Conservation (phyloP, 1,139 yeast species). For the Tardiomyces blankii region DNA sequence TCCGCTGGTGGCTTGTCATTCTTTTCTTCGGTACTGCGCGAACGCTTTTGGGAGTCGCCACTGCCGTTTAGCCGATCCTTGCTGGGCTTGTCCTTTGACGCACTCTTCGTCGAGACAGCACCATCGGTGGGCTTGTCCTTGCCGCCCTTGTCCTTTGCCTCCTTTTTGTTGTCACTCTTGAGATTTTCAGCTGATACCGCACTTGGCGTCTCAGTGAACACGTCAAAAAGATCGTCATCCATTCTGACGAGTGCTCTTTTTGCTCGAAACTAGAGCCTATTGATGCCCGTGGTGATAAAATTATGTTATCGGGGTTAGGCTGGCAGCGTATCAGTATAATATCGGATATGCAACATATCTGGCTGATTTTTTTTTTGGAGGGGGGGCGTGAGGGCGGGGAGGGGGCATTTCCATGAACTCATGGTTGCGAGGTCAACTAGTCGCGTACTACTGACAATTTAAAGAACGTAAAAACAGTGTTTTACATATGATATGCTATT, state of each 20-base stretch:
- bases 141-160: slow-evolving; percentile 1
- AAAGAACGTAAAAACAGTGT: too few relatives aligned
- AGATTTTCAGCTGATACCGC: slow-evolving; percentile 1
- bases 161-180: neutral
- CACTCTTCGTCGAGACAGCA: neutral
- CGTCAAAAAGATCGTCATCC: slow-evolving; percentile 15
- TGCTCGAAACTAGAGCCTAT: too few relatives aligned
- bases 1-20: slow-evolving; percentile 1
- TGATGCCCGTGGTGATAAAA: too few relatives aligned
- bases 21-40: slow-evolving; percentile 1
- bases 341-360: too few relatives aligned
- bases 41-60: slow-evolving; percentile 3
- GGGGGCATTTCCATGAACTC: too few relatives aligned
- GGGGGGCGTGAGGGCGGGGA: too few relatives aligned
- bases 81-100: slow-evolving; percentile 1
- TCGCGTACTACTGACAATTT: too few relatives aligned
- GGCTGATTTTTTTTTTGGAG: too few relatives aligned
- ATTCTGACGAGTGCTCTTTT: neutral
- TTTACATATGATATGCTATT: too few relatives aligned
- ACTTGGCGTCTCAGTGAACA: slow-evolving; percentile 16
- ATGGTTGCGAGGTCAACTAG: too few relatives aligned
- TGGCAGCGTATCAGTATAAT: too few relatives aligned
- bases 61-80: slow-evolving; percentile 2
- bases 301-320: too few relatives aligned
- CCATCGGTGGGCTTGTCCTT: slow-evolving; percentile 2